Base-by-base conservation (phyloP, 345 rosid genomes). In the Anastatica hierochuntica region DNA sequence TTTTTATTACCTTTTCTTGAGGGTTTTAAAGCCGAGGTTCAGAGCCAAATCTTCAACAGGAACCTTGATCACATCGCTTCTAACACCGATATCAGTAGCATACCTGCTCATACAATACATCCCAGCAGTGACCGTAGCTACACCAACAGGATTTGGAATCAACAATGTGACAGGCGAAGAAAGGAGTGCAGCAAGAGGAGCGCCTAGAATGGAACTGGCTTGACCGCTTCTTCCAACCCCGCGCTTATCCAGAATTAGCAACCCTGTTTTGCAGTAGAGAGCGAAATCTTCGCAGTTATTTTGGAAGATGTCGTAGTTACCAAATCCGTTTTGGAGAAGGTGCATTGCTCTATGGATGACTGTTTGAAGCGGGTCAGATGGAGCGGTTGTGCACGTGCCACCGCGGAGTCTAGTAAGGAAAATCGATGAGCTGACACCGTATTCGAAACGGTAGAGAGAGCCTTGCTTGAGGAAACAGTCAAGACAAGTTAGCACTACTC, bases 261-360 rank as follows among this genome's bases (percentile, higher is more conserved):
- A 86, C 14, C 98, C 97, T 0, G 98, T 85, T 69, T 76, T 92
- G 72, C 98, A 92, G 60, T 92, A 92, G 24, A 92, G 66, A 1
- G 98, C 83, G 26, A 88, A 92, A 70, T 92, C 95, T 73, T 92
- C 98, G 4, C 98, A 92, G 60, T 92, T 92, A 83, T 88, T 92
- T 67, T 72, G 78, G 65, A 92, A 85, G 40, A 88, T 67, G 43
- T 92, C 85, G 23, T 92, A 92, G 63, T 85, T 85, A n/a, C 98
- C 98, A 52, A 92, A 92, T 7, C 98, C 97, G 62, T 85, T 88
- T 61, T 92, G 97, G 45, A 92, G 90, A 57, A 92, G 97, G 70
- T 85, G 72, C 97, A 92, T 88, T 70, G 98, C 95, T 51, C 95
- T 69, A 69, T 88, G 88, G 69, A 88, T 66, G 20, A 83, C 90